These are phyloP conservation scores for Suillus decipiens DNA, from an alignment of 768 basidiomycete genomes.

Conservation along the genomic window DNA sequence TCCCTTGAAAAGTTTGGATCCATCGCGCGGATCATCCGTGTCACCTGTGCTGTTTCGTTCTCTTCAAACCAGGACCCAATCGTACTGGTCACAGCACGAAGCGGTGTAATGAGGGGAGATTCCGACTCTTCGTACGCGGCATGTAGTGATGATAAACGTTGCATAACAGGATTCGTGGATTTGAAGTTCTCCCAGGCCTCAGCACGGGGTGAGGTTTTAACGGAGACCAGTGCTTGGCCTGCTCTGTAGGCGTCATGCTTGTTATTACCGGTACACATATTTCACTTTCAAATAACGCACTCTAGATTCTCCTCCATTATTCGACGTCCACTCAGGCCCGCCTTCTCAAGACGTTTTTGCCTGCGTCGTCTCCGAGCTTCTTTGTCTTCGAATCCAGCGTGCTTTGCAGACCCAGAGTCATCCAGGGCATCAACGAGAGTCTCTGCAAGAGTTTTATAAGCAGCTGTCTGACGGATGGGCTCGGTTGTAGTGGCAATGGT, in stretches of 20 bases:
- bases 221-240: conserved; percentile 80
- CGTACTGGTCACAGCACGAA: conserved; percentile 82
- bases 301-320: conserved; percentile 75
- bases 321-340: conserved; percentile 59
- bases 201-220: conserved; percentile 77
- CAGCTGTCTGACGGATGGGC: conserved; percentile 94
- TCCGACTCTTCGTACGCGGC: conserved; percentile 90
- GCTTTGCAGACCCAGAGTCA: conserved; percentile 89
- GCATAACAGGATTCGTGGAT: conserved; percentile 76
- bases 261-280: conserved; percentile 9
- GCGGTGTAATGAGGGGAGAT: conserved; percentile 77
- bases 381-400: conserved; percentile 95
- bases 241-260: conserved; percentile 54
- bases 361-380: conserved; percentile 83
- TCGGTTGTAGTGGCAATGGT: conserved; percentile 90
- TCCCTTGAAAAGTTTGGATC: conserved; percentile 90
- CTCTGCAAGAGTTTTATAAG: conserved; percentile 90
- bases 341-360: conserved; percentile 80
- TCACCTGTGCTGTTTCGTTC: conserved; percentile 97
- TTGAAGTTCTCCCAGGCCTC: conserved; percentile 82
- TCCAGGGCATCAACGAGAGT: conserved; percentile 91
- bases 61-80: conserved; percentile 94
- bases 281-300: conserved; percentile 46
- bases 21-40: conserved; percentile 80
- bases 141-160: conserved; percentile 55